A percentile compares a stretch with the other conserved stretches of the same genome.
phyloP scores from a whole-genome alignment of 345 rosid genomes.

The Cardamine resedifolia region DNA sequence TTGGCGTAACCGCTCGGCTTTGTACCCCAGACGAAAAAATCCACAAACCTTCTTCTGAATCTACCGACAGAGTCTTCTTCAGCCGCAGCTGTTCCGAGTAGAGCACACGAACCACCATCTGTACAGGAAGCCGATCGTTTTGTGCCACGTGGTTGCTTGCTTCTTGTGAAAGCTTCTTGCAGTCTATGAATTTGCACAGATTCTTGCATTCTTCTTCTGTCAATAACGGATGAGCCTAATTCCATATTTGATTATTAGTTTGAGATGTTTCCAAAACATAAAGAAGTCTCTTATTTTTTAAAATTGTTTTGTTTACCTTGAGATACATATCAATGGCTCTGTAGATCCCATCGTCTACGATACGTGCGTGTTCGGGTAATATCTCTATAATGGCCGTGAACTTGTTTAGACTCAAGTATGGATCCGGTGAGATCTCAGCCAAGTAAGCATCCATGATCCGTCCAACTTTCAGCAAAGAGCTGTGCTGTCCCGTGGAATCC shows the following conservation, averaged over 20 bases:
- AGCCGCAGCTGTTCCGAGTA: conserved; percentile 43
- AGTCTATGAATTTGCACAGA: conserved; percentile 69
- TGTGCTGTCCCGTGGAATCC: conserved; percentile 49
- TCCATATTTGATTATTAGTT: conserved; percentile 10
- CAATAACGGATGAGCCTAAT: conserved; percentile 63
- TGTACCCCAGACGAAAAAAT: conserved; percentile 61
- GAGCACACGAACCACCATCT: conserved; percentile 33
- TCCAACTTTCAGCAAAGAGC: conserved; percentile 76
- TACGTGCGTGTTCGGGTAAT: conserved; percentile 74
- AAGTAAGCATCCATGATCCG: conserved; percentile 74
- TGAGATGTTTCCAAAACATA: conserved; percentile 5
- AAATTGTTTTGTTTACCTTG: conserved; percentile 48
- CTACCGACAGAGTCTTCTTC: conserved; percentile 61
- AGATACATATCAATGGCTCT: conserved; percentile 79
- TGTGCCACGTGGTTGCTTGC: conserved; percentile 43
- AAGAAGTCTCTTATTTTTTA: not conserved
- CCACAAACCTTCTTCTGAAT: conserved; percentile 55
- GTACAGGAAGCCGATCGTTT: conserved; percentile 39
- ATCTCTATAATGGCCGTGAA: conserved; percentile 68
- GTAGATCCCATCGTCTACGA: conserved; percentile 78
- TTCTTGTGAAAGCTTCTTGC: conserved; percentile 44
- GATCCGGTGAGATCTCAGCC: conserved; percentile 87
- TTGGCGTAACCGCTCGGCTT: conserved; percentile 86
- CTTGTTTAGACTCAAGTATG: conserved; percentile 64
- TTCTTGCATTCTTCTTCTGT: conserved; percentile 62